phyloP scores from a whole-genome alignment of 2,329 filamentous ascomycete genomes.

The Atkinsonella hypoxylon region DNA sequence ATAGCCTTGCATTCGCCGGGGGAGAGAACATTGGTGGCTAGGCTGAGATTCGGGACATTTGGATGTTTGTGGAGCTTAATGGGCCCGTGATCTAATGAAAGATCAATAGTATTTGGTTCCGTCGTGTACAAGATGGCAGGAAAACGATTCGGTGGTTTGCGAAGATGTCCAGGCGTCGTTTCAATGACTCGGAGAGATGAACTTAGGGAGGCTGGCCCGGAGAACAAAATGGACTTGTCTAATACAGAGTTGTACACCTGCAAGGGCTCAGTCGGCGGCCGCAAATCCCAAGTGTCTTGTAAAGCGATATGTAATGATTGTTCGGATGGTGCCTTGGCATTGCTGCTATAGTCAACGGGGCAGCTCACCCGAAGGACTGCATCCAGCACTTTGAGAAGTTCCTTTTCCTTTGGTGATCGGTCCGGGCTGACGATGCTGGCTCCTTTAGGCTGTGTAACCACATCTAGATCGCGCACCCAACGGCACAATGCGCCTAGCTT shows the following conservation, averaged over 20 bases:
- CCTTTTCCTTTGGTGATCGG: slow-evolving; percentile 35
- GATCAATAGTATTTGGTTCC: slow-evolving; percentile 40
- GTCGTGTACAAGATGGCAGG: slow-evolving; percentile 54
- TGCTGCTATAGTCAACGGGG: slow-evolving; percentile 38
- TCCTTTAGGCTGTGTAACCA: slow-evolving; percentile 44
- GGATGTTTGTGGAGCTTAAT: slow-evolving; percentile 49
- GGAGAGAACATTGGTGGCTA: slow-evolving; percentile 49
- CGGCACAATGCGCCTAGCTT: slow-evolving; percentile 58
- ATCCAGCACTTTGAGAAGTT: slow-evolving; percentile 50
- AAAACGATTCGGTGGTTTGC: slow-evolving; percentile 58
- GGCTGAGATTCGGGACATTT: slow-evolving; percentile 46
- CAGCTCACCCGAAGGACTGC: slow-evolving; percentile 52
- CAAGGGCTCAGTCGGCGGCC: slow-evolving; percentile 27
- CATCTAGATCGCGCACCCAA: slow-evolving; percentile 61
- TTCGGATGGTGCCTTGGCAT: slow-evolving; percentile 16
- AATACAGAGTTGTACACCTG: slow-evolving; percentile 45
- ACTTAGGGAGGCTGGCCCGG: slow-evolving; percentile 18
- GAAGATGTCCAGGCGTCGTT: slow-evolving; percentile 43
- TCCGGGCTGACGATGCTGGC: slow-evolving; percentile 18
- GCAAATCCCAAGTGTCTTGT: slow-evolving; percentile 49
- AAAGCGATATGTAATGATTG: slow-evolving; percentile 40
- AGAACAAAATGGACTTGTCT: slow-evolving; percentile 40
- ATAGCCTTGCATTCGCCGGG: slow-evolving; percentile 52
- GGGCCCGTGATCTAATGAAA: slow-evolving; percentile 30
- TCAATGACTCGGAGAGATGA: slow-evolving; percentile 44